These are phyloP conservation scores for Fusarium austroafricanum DNA, from an alignment of 2,329 filamentous ascomycete species.

Conservation along the genomic window DNA sequence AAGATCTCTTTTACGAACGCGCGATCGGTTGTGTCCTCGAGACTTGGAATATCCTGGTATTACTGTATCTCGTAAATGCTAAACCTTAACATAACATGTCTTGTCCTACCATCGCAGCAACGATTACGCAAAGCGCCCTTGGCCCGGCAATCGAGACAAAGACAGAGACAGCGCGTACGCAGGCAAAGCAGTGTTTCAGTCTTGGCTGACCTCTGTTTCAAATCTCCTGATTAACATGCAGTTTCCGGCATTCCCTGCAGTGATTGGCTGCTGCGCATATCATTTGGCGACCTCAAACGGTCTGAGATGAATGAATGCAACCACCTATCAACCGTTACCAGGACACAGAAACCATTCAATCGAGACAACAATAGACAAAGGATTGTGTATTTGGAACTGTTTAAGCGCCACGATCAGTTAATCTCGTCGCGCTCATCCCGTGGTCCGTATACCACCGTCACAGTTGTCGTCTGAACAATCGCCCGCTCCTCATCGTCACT, in stretches of 20 bases:
- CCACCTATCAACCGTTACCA: no score
- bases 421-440: constrained; percentile 15
- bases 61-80: background rate
- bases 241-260: background rate
- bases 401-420: background rate
- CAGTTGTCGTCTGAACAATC: constrained; percentile 44
- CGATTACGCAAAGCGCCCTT: background rate
- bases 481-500: constrained; percentile 37
- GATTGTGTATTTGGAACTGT: constrained; percentile 1
- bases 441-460: constrained; percentile 42
- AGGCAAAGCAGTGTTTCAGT: constrained; percentile 19
- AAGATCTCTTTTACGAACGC: background rate
- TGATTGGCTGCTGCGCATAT: background rate
- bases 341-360: background rate
- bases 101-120: background rate
- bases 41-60: background rate
- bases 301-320: background rate
- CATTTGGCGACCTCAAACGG: background rate
- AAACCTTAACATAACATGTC: background rate
- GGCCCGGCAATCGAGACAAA: background rate
- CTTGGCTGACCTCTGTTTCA: constrained; percentile 17
- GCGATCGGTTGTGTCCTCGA: background rate
- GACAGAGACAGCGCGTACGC: background rate
- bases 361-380: background rate
- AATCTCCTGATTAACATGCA: background rate